Conservation (phyloP, 148 eudicot genomes). For the Dysphania ambrosioides region DNA sequence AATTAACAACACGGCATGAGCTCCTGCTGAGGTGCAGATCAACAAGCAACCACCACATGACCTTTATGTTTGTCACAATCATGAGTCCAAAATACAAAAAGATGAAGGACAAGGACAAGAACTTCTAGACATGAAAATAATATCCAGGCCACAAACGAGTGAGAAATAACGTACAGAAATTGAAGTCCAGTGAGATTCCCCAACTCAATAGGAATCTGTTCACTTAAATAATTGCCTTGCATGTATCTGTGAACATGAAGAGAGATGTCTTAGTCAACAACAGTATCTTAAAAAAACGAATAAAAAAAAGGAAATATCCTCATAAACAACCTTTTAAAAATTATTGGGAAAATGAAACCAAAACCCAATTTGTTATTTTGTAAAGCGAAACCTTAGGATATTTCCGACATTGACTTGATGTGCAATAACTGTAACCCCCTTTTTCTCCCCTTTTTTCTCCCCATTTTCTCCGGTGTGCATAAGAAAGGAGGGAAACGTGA, state of each 20-base stretch:
- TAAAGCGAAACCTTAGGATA: too few relatives aligned
- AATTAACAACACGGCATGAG: neutral
- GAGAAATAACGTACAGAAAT: constrained; percentile 60
- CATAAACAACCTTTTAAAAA: too few relatives aligned
- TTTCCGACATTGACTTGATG: too few relatives aligned
- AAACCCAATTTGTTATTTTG: too few relatives aligned
- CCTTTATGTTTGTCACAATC: neutral
- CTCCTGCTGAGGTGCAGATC: neutral
- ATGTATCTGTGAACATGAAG: constrained; percentile 49
- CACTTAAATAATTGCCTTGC: constrained; percentile 88
- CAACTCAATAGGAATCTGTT: constrained; percentile 64
- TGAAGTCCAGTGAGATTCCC: constrained; percentile 78
- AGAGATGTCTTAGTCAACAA: constrained; percentile 6
- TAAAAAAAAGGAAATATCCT: too few relatives aligned
- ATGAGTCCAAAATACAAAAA: constrained; percentile 1
- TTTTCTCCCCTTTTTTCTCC: too few relatives aligned
- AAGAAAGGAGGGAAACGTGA: too few relatives aligned
- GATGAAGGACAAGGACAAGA: constrained; percentile 12
- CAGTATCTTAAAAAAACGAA: neutral
- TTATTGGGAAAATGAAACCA: too few relatives aligned
- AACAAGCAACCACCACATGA: neutral
- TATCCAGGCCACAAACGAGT: constrained; percentile 10
- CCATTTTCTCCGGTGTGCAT: too few relatives aligned
- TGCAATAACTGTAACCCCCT: too few relatives aligned
- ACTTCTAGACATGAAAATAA: neutral